These are phyloP conservation scores for Candida glaebosa DNA, from an alignment of 805 yeast genomes.

Conservation along the genomic window DNA sequence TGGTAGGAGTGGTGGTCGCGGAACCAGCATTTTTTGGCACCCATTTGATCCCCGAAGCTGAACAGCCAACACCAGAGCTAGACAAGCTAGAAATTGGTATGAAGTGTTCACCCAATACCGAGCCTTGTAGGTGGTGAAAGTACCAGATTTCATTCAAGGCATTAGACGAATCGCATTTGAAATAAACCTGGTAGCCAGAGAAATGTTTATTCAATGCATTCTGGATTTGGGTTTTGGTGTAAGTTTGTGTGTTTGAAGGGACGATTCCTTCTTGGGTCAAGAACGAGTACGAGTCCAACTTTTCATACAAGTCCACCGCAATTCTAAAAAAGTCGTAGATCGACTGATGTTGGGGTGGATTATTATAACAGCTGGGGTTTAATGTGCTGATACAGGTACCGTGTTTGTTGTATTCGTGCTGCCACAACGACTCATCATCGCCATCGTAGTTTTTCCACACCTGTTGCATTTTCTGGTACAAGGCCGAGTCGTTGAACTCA, in stretches of 20 bases:
- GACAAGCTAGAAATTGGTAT: slow-evolving; percentile 56
- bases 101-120: slow-evolving; percentile 61
- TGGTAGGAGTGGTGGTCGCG: not conserved
- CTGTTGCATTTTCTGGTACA: slow-evolving; percentile 53
- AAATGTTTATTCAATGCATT: slow-evolving; percentile 48
- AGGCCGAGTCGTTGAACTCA: slow-evolving; percentile 44
- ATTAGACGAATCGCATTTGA: slow-evolving; percentile 51
- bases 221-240: slow-evolving; percentile 53
- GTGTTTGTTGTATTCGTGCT: slow-evolving; percentile 90
- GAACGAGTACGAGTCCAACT: slow-evolving; percentile 59
- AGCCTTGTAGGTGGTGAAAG: slow-evolving; percentile 71
- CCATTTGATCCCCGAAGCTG: slow-evolving; percentile 28
- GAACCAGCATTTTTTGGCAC: slow-evolving; percentile 43
- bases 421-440: slow-evolving; percentile 71
- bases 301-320: slow-evolving; percentile 28
- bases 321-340: slow-evolving; percentile 52
- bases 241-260: slow-evolving; percentile 59
- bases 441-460: slow-evolving; percentile 77
- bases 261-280: slow-evolving; percentile 64
- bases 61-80: slow-evolving; percentile 24
- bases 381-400: slow-evolving; percentile 89
- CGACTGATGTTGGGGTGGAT: slow-evolving; percentile 23
- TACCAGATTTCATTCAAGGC: slow-evolving; percentile 72
- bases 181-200: slow-evolving; percentile 52
- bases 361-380: slow-evolving; percentile 64